phyloP scores from a whole-genome alignment of 148 eudicot species.

The Amaranthus cruentus region DNA sequence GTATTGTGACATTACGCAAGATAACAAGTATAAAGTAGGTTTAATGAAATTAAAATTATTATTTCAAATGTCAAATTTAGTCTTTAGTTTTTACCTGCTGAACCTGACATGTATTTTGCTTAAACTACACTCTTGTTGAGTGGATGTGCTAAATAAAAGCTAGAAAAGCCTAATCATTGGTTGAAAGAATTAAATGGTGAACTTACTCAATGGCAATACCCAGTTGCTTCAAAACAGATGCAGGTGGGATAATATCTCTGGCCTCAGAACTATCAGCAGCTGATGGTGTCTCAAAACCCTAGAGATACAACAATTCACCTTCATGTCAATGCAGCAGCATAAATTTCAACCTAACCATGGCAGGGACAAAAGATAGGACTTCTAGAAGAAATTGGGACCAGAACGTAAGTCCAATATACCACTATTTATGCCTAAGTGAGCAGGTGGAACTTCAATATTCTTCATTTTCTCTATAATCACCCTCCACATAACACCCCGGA shows the following conservation, averaged over 20 bases:
- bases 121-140: not conserved
- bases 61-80: not conserved
- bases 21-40: not conserved
- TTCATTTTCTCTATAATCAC: no score
- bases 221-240: constrained; percentile 58
- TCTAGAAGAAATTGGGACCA: not conserved
- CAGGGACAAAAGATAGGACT: not conserved
- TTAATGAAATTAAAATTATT: not conserved
- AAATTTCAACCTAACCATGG: not conserved
- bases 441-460: no score
- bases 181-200: constrained; percentile 7
- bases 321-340: not conserved
- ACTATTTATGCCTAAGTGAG: not conserved
- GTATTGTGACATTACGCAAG: not conserved
- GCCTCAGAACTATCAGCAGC: constrained; percentile 31
- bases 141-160: not conserved
- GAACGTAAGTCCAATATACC: not conserved
- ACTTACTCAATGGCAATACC: constrained; percentile 83
- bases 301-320: constrained; percentile 18
- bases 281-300: constrained; percentile 48
- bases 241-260: constrained; percentile 56
- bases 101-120: not conserved
- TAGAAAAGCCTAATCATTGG: not conserved
- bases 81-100: not conserved
- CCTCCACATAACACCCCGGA: no score